Evolutionary conservation across 805 yeast species (phyloP).

Genomic region (Danielia reshetovae): DNA sequence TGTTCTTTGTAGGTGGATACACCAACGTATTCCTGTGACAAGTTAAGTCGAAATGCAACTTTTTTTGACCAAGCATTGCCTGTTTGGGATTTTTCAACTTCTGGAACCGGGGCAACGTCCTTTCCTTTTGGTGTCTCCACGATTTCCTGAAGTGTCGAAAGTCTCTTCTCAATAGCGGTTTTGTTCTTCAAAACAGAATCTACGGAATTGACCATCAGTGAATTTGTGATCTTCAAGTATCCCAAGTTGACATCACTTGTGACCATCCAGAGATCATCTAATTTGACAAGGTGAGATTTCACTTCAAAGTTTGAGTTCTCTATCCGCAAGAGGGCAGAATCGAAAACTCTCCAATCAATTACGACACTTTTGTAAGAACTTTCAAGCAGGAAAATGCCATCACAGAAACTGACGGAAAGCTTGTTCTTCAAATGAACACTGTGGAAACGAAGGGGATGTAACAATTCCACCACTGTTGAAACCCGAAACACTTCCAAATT

Average conservation of each 20-base stretch:
- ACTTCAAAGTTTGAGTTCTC: conserved; percentile 25
- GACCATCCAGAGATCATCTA: conserved; percentile 12
- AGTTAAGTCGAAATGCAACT: conserved; percentile 20
- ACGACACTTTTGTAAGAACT: conserved; percentile 12
- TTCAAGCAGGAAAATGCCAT: conserved; percentile 1
- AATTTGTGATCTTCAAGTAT: conserved; percentile 26
- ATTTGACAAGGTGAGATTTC: conserved; percentile 10
- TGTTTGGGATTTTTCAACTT: not conserved
- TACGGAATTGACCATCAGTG: conserved; percentile 20
- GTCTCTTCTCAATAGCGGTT: conserved; percentile 5
- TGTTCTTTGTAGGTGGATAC: conserved; percentile 29
- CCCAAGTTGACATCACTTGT: conserved; percentile 21
- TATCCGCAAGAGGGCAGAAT: conserved; percentile 17
- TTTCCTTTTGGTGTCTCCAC: not conserved
- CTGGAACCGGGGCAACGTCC: not conserved
- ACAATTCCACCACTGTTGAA: conserved; percentile 3
- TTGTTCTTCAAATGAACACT: conserved; percentile 3
- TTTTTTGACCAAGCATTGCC: not conserved
- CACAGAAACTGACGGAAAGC: conserved; percentile 1
- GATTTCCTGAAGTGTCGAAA: conserved; percentile 7
- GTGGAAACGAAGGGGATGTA: conserved; percentile 9
- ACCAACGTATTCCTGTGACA: conserved; percentile 34
- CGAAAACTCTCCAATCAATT: conserved; percentile 14
- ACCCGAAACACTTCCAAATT: conserved; percentile 2
- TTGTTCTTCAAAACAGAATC: conserved; percentile 11